Evolutionary conservation across 192 early-diverging fungal genomes (phyloP), one percentile per base, ranked within the genome.

Genomic region (Funneliformis mosseae): DNA sequence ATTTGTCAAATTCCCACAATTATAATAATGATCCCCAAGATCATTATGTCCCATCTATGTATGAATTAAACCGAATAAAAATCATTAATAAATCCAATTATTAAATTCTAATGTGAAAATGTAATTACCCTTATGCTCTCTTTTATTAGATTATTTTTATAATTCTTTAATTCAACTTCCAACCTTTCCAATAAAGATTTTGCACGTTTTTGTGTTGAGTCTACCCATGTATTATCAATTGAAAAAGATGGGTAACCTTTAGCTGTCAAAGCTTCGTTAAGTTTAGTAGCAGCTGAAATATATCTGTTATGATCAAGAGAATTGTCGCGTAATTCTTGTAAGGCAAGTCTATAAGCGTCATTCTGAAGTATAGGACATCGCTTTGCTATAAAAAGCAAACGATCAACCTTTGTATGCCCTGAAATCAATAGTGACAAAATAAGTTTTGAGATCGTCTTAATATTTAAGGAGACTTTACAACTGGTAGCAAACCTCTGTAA

Each of bases 31-130:
- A 70, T 95, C 93, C 5, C 94, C 96, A 14, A 97, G 87, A 55
- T 96, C 93, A 43, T 89, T 92, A 78, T 93, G 88, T 28, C 90
- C 93, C 91, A 95, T 92, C 94, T 95, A 80, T 43, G 48, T n/a
- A n/a, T n/a, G 6, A 67, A 80, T 25, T 12, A 39, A 48, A 73
- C 3, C 6, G 42, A 63, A 18, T 23, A 33, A 67, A n/a, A 0
- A 72, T 33, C 16, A 2, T 28, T 28, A 42, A 4, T 68, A 27
- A 45, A 18, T 63, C 16, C 5, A 25, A 43, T 28, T 25, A 16
- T 42, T 16, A n/a, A 11, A 39, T 38, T 38, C 5, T 33, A 16
- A 59, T 10, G 12, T 33, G 21, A 82, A 59, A 78, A 23, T 62
- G 74, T 27, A 28, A n/a, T 76, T 87, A 95, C 95, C 74, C 95